Conservation (phyloP, 1,284 basidiomycete genomes). For the Blastosporella zonata region DNA sequence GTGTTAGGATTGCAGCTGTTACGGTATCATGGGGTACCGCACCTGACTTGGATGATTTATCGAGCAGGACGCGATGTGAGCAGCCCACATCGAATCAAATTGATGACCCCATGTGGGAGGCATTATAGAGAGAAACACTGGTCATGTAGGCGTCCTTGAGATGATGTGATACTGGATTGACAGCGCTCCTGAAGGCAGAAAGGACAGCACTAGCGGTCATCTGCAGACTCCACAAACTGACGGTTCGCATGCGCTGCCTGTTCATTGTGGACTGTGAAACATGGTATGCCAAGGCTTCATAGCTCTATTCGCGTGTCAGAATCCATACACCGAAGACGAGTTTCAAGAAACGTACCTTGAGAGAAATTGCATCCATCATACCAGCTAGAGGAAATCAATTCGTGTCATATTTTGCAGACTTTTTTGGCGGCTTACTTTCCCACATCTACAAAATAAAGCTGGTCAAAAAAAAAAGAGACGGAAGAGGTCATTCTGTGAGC, state of each 20-base stretch:
- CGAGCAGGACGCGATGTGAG: background rate
- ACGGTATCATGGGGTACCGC: background rate
- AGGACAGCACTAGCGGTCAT: constrained; percentile 46
- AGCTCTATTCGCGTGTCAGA: constrained; percentile 47
- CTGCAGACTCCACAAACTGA: constrained; percentile 64
- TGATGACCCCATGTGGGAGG: constrained; percentile 11
- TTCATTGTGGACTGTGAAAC: constrained; percentile 87
- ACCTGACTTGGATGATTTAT: background rate
- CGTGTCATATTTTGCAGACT: background rate
- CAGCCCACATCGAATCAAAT: background rate
- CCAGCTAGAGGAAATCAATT: constrained; percentile 50
- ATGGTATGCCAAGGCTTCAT: constrained; percentile 90
- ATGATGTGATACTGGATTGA: constrained; percentile 43
- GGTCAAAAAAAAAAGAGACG: constrained; percentile 19
- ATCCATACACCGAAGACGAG: constrained; percentile 2
- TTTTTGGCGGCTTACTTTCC: constrained; percentile 59
- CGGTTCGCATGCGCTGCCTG: constrained; percentile 75
- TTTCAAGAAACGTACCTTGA: constrained; percentile 48
- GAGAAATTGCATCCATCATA: constrained; percentile 77
- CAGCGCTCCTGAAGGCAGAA: constrained; percentile 39
- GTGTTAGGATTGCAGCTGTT: too few relatives aligned
- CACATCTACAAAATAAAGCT: constrained; percentile 57
- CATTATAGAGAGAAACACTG: constrained; percentile 23
- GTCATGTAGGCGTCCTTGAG: constrained; percentile 40
- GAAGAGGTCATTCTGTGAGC: constrained; percentile 23